Conservation (phyloP, 1,284 basidiomycete species). For the Clitocybe nebularis region DNA sequence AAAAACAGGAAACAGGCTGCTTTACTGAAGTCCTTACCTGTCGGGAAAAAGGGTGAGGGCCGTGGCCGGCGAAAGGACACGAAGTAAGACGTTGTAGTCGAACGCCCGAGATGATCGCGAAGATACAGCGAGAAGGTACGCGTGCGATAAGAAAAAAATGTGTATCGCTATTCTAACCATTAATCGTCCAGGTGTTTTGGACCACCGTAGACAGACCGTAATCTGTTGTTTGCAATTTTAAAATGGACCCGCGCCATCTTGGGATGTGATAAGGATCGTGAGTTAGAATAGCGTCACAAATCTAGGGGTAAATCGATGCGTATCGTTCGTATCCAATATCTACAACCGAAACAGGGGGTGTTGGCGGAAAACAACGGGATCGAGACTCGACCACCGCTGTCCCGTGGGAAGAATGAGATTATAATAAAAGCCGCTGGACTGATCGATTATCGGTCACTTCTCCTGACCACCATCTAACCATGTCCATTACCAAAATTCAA, state of each 20-base stretch:
- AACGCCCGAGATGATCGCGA: constrained; percentile 6
- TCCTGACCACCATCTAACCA: constrained; percentile 40
- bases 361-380: background rate
- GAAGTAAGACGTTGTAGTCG: constrained; percentile 11
- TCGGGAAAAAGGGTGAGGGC: constrained; percentile 42
- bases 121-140: constrained; percentile 10
- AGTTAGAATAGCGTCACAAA: background rate
- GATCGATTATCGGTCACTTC: constrained; percentile 26
- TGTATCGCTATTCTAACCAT: constrained; percentile 1
- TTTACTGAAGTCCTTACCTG: constrained; percentile 48
- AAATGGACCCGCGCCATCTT: background rate
- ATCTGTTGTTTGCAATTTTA: background rate
- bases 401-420: constrained; percentile 15
- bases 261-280: background rate
- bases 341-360: background rate
- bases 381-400: background rate
- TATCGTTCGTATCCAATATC: background rate
- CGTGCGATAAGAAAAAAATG: background rate
- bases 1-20: constrained; percentile 67
- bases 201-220: background rate
- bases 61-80: constrained; percentile 31
- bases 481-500: constrained; percentile 86
- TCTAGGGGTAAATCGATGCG: background rate
- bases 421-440: constrained; percentile 15
- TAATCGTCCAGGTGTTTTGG: too few species aligned